Conservation (phyloP, 768 basidiomycete species). For the Boletus speciosus region DNA sequence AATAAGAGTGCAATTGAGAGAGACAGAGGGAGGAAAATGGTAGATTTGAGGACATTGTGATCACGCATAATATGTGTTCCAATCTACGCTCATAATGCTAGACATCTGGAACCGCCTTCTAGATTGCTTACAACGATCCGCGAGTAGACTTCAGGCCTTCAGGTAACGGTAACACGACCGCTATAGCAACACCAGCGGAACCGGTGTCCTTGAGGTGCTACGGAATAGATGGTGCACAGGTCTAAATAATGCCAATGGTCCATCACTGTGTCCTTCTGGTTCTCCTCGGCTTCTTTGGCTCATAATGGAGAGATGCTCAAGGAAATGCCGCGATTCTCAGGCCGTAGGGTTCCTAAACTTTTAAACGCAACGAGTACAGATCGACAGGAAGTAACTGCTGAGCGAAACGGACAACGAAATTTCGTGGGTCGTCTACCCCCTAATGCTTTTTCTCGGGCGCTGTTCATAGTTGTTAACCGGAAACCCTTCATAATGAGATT, state of each 20-base stretch:
- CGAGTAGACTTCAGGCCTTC: not conserved
- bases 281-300: too few relatives aligned
- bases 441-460: too few relatives aligned
- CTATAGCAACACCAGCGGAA: too few relatives aligned
- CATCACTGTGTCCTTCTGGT: too few relatives aligned
- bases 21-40: constrained; percentile 75
- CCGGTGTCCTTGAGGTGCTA: too few relatives aligned
- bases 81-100: not conserved
- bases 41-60: constrained; percentile 56
- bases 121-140: not conserved
- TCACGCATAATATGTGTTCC: not conserved
- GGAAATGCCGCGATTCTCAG: not conserved
- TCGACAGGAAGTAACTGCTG: not conserved
- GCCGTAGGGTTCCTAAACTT: not conserved
- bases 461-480: too few relatives aligned
- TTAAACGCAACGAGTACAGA: too few relatives aligned
- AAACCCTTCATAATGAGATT: not conserved
- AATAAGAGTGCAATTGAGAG: constrained; percentile 72
- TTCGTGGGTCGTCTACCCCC: not conserved
- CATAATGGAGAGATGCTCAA: not conserved
- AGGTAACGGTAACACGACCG: too few relatives aligned
- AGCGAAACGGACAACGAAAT: not conserved
- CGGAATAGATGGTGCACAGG: too few relatives aligned
- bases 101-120: not conserved
- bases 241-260: too few relatives aligned